Evolutionary conservation across 176 grass and related monocot genomes (phyloP), one percentile per base, ranked within the genome.

Genomic region (Carex myosuroides): DNA sequence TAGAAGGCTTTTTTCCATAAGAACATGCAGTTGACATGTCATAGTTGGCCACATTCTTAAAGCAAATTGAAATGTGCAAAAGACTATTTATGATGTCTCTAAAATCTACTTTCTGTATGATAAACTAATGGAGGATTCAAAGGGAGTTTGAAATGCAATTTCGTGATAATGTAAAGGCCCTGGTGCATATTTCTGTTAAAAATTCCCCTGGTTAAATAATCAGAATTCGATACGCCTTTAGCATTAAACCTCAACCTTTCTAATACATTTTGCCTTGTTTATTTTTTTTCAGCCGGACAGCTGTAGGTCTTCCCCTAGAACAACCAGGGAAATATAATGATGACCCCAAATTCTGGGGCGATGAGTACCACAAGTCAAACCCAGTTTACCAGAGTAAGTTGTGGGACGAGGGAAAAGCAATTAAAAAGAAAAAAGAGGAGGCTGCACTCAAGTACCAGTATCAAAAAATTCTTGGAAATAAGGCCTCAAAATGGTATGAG

Each of bases 381-480:
- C 88, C 95, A 56, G 75, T 98, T 63, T 95, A 93, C 89, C 87
- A 87, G 5, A 91, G 90, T 10, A 92, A 98, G 69, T 92, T 88
- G 69, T 91, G 88, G 75, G 92, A 89, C 16, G 90, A 98, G 52
- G 89, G 85, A 22, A 82, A 83, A 79, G 91, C 88, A 87, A 89
- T 85, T 0, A 79, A 88, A 83, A 95, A 93, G 86, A 90, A 80
- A 52, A 93, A 90, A 77, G 53, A 89, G 80, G 89, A 90, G 86
- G 75, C 80, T 56, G 85, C 85, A 0, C 73, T 86, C n/a, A 85
- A 93, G 66, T 70, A 75, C 20, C 90, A 94, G 18, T 91, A 94
- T 53, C 68, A 65, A 73, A 83, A 84, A 41, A 70, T 94, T 41
- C 29, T 98, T 13, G 92, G 92, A 9, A 90, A 80, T 13, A 90